phyloP scores from a whole-genome alignment of 2,329 filamentous ascomycete genomes.

The Penicillium concentricum region DNA sequence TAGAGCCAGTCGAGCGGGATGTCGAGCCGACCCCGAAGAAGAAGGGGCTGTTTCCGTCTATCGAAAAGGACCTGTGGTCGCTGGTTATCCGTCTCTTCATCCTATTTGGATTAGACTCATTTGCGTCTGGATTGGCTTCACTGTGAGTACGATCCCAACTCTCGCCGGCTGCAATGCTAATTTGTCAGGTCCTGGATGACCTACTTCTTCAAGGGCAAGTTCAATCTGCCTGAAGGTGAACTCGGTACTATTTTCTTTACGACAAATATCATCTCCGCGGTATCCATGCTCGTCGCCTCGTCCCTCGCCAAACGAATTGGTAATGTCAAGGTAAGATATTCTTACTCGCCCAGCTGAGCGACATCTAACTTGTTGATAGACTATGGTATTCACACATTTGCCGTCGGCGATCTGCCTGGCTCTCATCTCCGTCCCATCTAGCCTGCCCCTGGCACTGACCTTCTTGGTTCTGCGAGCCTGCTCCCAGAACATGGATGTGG shows the following conservation, averaged over 20 bases:
- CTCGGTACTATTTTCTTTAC: slow-evolving; percentile 56
- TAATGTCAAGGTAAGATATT: slow-evolving; percentile 45
- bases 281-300: slow-evolving; percentile 52
- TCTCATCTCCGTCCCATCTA: slow-evolving; percentile 59
- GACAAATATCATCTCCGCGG: slow-evolving; percentile 43
- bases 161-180: slow-evolving; percentile 30
- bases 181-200: slow-evolving; percentile 49
- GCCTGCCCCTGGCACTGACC: slow-evolving; percentile 54
- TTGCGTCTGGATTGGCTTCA: slow-evolving; percentile 69
- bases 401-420: slow-evolving; percentile 66
- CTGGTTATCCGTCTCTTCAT: slow-evolving; percentile 57
- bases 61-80: slow-evolving; percentile 50
- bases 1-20: slow-evolving; percentile 12
- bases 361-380: slow-evolving; percentile 44
- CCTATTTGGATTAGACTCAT: slow-evolving; percentile 66
- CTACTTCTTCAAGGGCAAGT: slow-evolving; percentile 58
- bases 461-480: slow-evolving; percentile 64
- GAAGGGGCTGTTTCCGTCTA: slow-evolving; percentile 53
- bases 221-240: slow-evolving; percentile 51
- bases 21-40: slow-evolving; percentile 21
- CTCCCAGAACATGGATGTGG: slow-evolving; percentile 67
- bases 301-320: slow-evolving; percentile 66
- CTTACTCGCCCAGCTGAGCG: slow-evolving; percentile 1
- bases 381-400: slow-evolving; percentile 74
- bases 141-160: slow-evolving; percentile 46